Evolutionary conservation across 2,329 filamentous ascomycete genomes (phyloP).

Genomic region (Microdochium trichocladiopsis): DNA sequence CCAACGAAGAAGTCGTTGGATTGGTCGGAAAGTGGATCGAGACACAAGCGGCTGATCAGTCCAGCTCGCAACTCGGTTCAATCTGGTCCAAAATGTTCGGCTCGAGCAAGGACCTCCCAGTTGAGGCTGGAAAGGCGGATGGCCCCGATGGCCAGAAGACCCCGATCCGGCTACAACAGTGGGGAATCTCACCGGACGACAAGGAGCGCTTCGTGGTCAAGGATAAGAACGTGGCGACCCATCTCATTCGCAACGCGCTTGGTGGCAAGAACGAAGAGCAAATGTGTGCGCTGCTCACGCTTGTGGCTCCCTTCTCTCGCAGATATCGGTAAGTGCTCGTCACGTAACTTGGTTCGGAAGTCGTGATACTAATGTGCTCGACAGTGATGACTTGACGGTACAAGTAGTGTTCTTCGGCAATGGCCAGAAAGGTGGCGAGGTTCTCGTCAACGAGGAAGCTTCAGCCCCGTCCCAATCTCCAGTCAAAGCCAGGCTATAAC

Average conservation of each 20-base stretch:
- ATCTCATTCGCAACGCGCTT: conserved; percentile 89
- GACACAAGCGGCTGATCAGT: conserved; percentile 48
- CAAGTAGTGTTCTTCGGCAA: conserved; percentile 98
- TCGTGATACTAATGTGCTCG: not conserved
- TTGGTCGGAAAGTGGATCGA: conserved; percentile 97
- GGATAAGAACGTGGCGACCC: conserved; percentile 94
- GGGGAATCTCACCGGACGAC: conserved; percentile 70
- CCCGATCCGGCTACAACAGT: conserved; percentile 85
- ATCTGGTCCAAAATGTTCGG: conserved; percentile 62
- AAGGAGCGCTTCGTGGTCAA: conserved; percentile 85
- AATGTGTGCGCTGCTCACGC: conserved; percentile 82
- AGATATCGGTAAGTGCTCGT: conserved; percentile 67
- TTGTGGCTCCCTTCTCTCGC: conserved; percentile 85
- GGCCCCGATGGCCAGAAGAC: conserved; percentile 66
- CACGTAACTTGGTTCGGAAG: not conserved
- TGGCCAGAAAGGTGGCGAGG: conserved; percentile 65
- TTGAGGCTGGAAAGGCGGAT: conserved; percentile 54
- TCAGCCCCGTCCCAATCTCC: conserved; percentile 47
- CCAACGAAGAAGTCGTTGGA: conserved; percentile 95
- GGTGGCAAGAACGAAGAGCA: conserved; percentile 92
- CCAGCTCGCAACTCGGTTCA: conserved; percentile 59
- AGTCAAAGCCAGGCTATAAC: conserved; percentile 24
- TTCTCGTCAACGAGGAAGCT: conserved; percentile 81
- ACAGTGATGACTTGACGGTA: conserved; percentile 87
- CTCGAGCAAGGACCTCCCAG: conserved; percentile 56